Base-by-base conservation (phyloP, 257 asterid species). In the Solanum gracilifrons region DNA sequence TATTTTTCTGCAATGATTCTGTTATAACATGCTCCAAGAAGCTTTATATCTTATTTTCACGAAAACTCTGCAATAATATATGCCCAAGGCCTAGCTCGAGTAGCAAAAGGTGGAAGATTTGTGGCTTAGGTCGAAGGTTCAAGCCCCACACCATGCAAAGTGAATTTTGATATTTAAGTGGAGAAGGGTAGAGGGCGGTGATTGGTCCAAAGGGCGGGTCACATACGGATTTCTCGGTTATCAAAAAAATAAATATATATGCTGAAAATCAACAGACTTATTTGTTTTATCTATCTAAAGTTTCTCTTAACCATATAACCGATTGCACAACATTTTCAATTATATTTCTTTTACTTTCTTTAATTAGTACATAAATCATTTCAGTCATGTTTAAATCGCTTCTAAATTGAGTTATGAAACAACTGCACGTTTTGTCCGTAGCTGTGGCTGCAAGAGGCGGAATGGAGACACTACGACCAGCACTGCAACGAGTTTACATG, bases 361-460 rank as follows among this genome's bases (percentile, higher is more conserved):
- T 2, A 41, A 32, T 36, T 71, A 35, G 41, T 25, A 29, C 11
- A 51, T 35, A 21, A 10, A 46, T 23, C 9, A 39, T 48, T 71
- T 13, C 35, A 1, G 4, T 6, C 1, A 4, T 80, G 23, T 13
- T 51, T 4, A 23, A 29, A 66, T 58, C 4, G 6, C 46, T 51
- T 76, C 37, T 79, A 0, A 35, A 46, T 77, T 76, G 82, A 69
- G 36, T 86, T 83, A 60, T 69, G 51, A 55, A 13, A 27, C 72
- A n/a, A 7, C 68, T 82, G 46, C 32, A 23, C 43, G 5, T 51
- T 87, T 82, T 48, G 15, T 69, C 6, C 60, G 33, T 33, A 94
- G 99, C 97, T 88, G 92, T 92, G 91, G 99, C 99, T 92, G 98
- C 98, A 69, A 90, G 94, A 82, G 99, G 99, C 10, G 99, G 99